A percentile compares a stretch with the other conserved stretches of the same genome.
Evolutionary conservation across 2,329 filamentous ascomycete genomes (phyloP).

Genomic region (Scedosporium boydii): DNA sequence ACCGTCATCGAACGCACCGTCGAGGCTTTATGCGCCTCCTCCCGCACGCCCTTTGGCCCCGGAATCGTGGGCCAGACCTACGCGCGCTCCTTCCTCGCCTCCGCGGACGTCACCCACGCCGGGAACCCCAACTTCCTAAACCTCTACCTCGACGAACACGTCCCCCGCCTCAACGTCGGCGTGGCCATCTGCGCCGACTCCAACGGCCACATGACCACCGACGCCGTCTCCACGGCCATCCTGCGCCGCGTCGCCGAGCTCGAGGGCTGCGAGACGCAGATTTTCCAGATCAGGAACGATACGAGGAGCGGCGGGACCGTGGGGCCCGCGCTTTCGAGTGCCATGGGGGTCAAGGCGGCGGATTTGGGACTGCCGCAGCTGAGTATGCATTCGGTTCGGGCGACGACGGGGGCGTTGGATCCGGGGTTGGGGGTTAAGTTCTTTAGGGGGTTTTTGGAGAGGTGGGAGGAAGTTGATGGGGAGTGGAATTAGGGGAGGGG

Average conservation of each 20-base stretch:
- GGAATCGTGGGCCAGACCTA: slow-evolving; percentile 70
- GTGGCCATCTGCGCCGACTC: slow-evolving; percentile 71
- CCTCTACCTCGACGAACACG: slow-evolving; percentile 76
- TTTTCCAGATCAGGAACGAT: slow-evolving; percentile 95
- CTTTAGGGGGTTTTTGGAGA: slow-evolving; percentile 82
- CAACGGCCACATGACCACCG: slow-evolving; percentile 95
- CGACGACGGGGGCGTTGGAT: slow-evolving; percentile 77
- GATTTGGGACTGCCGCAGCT: slow-evolving; percentile 87
- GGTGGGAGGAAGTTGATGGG: slow-evolving; percentile 73
- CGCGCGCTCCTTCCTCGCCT: slow-evolving; percentile 85
- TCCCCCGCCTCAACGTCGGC: slow-evolving; percentile 81
- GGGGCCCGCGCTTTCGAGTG: slow-evolving; percentile 78
- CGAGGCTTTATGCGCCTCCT: slow-evolving; percentile 50
- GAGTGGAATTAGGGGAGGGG: slow-evolving; percentile 50
- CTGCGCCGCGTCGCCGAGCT: slow-evolving; percentile 71
- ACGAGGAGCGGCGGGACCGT: slow-evolving; percentile 83
- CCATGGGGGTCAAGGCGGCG: slow-evolving; percentile 71
- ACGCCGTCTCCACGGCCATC: slow-evolving; percentile 74
- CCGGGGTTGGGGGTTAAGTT: slow-evolving; percentile 80
- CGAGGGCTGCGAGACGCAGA: slow-evolving; percentile 61
- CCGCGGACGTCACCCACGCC: slow-evolving; percentile 87
- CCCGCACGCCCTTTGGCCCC: slow-evolving; percentile 36
- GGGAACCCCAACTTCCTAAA: slow-evolving; percentile 88
- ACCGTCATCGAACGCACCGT: slow-evolving; percentile 71
- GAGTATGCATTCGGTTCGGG: slow-evolving; percentile 88